phyloP scores from a whole-genome alignment of 441 rosid genomes.

The Euphorbia celastroides region DNA sequence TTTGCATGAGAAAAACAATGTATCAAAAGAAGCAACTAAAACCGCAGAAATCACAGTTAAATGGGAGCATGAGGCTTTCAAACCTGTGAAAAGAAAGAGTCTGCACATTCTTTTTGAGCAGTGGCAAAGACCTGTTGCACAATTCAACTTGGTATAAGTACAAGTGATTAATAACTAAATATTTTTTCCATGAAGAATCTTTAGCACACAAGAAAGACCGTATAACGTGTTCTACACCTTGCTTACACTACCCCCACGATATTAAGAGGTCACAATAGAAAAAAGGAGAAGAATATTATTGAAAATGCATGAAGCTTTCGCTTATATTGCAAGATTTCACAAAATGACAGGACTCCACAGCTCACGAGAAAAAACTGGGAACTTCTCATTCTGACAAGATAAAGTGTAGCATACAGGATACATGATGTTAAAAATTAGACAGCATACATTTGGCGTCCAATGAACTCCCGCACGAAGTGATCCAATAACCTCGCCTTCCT shows the following conservation, averaged over 20 bases:
- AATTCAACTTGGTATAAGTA: conserved; percentile 15
- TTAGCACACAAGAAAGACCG: conserved; percentile 10
- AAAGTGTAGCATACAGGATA: conserved; percentile 6
- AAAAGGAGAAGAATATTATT: not conserved
- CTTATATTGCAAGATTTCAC: conserved; percentile 3
- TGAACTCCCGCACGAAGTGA: conserved; percentile 95
- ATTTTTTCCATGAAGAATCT: not conserved
- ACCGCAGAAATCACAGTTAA: conserved; percentile 12
- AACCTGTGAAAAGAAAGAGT: conserved; percentile 94
- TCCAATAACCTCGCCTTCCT: conserved; percentile 85
- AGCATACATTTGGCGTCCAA: conserved; percentile 92
- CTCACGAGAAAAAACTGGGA: not conserved
- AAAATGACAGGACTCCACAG: conserved; percentile 3
- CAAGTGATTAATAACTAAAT: conserved; percentile 1
- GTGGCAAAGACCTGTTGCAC: conserved; percentile 71
- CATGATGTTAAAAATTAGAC: not conserved
- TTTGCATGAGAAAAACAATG: not conserved
- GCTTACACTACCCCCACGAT: not conserved
- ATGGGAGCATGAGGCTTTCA: conserved; percentile 17
- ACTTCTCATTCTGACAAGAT: not conserved
- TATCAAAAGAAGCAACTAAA: conserved; percentile 8
- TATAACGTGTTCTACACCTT: conserved; percentile 1
- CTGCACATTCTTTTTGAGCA: conserved; percentile 92
- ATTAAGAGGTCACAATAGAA: not conserved
- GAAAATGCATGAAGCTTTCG: not conserved